Conservation (phyloP, 768 basidiomycete genomes). For the Lentinula edodes region DNA sequence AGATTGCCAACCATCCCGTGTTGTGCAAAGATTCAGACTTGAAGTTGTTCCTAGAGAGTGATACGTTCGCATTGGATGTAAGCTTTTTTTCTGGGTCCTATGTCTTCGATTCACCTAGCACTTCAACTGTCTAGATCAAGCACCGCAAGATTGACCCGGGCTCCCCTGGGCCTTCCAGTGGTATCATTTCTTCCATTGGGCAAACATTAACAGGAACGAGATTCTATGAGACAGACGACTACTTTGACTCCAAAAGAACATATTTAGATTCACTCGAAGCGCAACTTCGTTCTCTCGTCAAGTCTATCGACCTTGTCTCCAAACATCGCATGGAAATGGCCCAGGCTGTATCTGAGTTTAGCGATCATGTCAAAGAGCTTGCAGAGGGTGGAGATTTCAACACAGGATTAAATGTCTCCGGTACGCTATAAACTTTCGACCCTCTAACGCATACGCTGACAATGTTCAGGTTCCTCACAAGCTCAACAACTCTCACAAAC, state of each 20-base stretch:
- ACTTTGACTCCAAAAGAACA: constrained; percentile 85
- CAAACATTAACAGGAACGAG: constrained; percentile 68
- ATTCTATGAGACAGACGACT: constrained; percentile 91
- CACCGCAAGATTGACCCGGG: constrained; percentile 65
- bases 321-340: constrained; percentile 80
- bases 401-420: not conserved
- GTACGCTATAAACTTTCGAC: constrained; percentile 37
- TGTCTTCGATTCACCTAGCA: not conserved
- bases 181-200: constrained; percentile 80
- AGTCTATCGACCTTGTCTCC: constrained; percentile 80
- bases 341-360: constrained; percentile 70
- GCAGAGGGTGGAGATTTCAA: constrained; percentile 22
- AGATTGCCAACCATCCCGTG: constrained; percentile 90
- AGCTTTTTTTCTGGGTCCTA: constrained; percentile 23
- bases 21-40: constrained; percentile 85
- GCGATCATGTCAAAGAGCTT: constrained; percentile 63
- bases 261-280: constrained; percentile 89
- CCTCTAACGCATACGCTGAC: not conserved
- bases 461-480: not conserved
- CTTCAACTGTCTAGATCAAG: constrained; percentile 58
- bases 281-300: constrained; percentile 81
- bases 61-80: constrained; percentile 86
- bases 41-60: constrained; percentile 88
- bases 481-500: constrained; percentile 58
- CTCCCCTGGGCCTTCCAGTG: constrained; percentile 33